These are phyloP conservation scores for Calonectria henricotiae DNA, from an alignment of 2,329 filamentous ascomycete genomes.

Conservation along the genomic window DNA sequence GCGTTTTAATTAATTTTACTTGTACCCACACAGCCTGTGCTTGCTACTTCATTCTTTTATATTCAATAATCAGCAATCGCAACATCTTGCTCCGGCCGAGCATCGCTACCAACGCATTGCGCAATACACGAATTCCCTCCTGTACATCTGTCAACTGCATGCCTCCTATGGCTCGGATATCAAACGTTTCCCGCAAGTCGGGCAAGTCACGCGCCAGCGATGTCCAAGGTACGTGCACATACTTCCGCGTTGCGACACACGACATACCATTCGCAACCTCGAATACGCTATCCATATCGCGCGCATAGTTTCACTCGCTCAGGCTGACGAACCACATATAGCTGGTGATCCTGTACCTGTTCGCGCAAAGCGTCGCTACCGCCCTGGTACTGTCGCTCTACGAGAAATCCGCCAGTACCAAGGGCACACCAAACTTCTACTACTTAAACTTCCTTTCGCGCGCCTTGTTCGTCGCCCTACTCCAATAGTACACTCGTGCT, in stretches of 20 bases:
- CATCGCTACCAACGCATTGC: not conserved
- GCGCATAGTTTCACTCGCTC: not conserved
- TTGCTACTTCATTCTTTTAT: not conserved
- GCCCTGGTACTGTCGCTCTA: constrained; percentile 87
- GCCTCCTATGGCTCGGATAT: constrained; percentile 46
- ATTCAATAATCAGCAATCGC: not conserved
- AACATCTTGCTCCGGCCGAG: not conserved
- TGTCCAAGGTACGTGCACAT: constrained; percentile 59
- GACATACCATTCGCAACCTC: not conserved
- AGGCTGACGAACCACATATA: constrained; percentile 57
- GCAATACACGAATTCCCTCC: no score
- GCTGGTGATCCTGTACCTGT: constrained; percentile 82
- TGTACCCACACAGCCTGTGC: constrained; percentile 3
- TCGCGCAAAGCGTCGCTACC: constrained; percentile 76
- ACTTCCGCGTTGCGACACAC: not conserved
- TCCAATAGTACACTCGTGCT: no score
- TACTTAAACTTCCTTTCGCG: constrained; percentile 86
- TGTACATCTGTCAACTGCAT: not conserved
- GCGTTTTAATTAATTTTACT: constrained; percentile 23
- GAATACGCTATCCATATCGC: not conserved
- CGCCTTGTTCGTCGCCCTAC: constrained; percentile 72
- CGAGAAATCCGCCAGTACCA: constrained; percentile 95
- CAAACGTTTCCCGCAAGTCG: constrained; percentile 46
- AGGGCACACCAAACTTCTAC: constrained; percentile 88
- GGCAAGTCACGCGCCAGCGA: constrained; percentile 59